A percentile compares a stretch with the other conserved stretches of the same genome.
These are phyloP conservation scores for Penicillium aurantiogriseum DNA, from an alignment of 2,329 filamentous ascomycete species.

Conservation along the genomic window DNA sequence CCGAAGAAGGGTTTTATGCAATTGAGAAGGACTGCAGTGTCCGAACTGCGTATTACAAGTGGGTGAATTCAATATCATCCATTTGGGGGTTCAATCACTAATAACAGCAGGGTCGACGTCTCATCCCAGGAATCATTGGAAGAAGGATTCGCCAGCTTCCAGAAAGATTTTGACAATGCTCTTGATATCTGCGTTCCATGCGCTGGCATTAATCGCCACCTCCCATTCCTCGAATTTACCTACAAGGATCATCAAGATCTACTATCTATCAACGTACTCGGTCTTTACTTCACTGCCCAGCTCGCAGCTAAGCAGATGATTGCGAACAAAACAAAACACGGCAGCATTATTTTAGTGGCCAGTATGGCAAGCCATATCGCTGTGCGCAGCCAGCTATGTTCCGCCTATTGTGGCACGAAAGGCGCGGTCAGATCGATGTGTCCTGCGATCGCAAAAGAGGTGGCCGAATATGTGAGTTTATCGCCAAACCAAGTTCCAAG, in stretches of 20 bases:
- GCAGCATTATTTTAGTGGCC: slow-evolving; percentile 55
- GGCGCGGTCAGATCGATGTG: slow-evolving; percentile 50
- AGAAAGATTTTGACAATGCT: slow-evolving; percentile 35
- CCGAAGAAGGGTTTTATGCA: slow-evolving; percentile 38
- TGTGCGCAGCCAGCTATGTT: slow-evolving; percentile 49
- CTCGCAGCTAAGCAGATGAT: slow-evolving; percentile 54
- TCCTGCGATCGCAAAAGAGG: slow-evolving; percentile 49
- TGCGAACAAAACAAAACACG: slow-evolving; percentile 49
- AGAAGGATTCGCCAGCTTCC: slow-evolving; percentile 34
- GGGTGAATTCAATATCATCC: neutral
- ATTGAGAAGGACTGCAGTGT: slow-evolving; percentile 46
- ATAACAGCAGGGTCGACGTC: slow-evolving; percentile 40
- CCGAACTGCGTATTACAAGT: slow-evolving; percentile 43
- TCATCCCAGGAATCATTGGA: slow-evolving; percentile 33
- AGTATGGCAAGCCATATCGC: slow-evolving; percentile 55
- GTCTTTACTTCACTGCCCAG: slow-evolving; percentile 50
- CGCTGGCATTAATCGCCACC: slow-evolving; percentile 48
- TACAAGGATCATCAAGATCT: slow-evolving; percentile 45
- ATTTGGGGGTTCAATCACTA: neutral
- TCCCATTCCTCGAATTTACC: slow-evolving; percentile 47
- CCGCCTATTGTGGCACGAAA: slow-evolving; percentile 50
- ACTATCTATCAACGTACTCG: slow-evolving; percentile 46
- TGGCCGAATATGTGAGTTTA: slow-evolving; percentile 37
- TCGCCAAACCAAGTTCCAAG: fast-evolving
- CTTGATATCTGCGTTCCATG: slow-evolving; percentile 49